Evolutionary conservation across 208 protist species (phyloP).

Genomic region (Leishmania lainsoni): DNA sequence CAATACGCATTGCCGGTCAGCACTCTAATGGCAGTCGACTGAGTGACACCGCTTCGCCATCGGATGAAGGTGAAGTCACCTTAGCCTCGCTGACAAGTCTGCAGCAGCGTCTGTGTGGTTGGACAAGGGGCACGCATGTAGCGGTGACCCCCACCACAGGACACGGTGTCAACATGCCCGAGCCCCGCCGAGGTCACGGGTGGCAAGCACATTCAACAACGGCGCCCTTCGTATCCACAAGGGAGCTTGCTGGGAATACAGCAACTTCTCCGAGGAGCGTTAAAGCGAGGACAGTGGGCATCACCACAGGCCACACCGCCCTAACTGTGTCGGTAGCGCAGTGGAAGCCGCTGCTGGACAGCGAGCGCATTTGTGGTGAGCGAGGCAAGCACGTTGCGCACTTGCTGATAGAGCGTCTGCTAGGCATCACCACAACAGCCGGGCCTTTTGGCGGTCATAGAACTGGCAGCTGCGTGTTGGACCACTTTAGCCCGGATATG

Average conservation of each 20-base stretch:
- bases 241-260: not conserved
- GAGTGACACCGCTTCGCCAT: not conserved
- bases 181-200: not conserved
- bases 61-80: not conserved
- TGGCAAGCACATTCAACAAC: not conserved
- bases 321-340: slow-evolving; percentile 8
- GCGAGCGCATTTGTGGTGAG: slow-evolving; percentile 16
- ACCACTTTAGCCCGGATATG: not conserved
- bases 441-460: slow-evolving; percentile 5
- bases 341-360: slow-evolving; percentile 16
- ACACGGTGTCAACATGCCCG: not conserved
- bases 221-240: not conserved
- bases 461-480: not conserved
- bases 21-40: not conserved
- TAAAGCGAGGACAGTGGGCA: not conserved
- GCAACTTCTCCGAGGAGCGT: not conserved
- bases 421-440: not conserved
- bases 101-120: slow-evolving; percentile 11
- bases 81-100: slow-evolving; percentile 13
- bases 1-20: not conserved
- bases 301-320: not conserved
- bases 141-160: not conserved
- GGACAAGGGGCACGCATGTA: not conserved
- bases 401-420: slow-evolving; percentile 17
- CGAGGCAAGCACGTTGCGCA: slow-evolving; percentile 17